phyloP scores from a whole-genome alignment of 2,329 filamentous ascomycete genomes.

The Penicillium hesseltinei region DNA sequence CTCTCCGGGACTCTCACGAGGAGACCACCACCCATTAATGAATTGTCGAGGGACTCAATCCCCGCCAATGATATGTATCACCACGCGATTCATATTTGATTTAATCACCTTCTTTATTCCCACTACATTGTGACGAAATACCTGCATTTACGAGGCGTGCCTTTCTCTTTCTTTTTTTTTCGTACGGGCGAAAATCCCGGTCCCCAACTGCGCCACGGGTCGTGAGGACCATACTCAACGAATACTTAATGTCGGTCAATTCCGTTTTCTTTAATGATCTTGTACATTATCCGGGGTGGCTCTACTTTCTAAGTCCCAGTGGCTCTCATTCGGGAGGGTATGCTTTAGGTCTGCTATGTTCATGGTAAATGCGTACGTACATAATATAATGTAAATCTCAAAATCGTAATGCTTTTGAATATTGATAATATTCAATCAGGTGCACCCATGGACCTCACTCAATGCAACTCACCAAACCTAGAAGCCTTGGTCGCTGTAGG shows the following conservation, averaged over 20 bases:
- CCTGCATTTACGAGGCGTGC: conserved; percentile 19
- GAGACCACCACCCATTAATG: conserved; percentile 11
- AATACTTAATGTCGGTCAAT: conserved; percentile 1
- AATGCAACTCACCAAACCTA: too few species aligned
- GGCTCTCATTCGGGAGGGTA: not conserved
- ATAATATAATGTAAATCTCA: not conserved
- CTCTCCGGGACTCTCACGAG: conserved; percentile 7
- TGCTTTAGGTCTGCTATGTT: not conserved
- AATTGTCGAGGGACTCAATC: not conserved
- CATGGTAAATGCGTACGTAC: not conserved
- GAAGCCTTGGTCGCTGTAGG: conserved; percentile 18
- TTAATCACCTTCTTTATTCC: not conserved
- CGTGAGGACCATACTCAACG: not conserved
- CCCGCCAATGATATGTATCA: conserved; percentile 6
- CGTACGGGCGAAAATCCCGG: too few species aligned
- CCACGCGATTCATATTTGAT: not conserved
- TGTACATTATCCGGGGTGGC: conserved; percentile 4
- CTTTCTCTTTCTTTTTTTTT: not conserved
- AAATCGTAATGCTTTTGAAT: not conserved
- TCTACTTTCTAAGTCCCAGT: not conserved
- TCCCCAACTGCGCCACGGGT: not conserved
- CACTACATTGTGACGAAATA: not conserved
- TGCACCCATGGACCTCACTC: not conserved
- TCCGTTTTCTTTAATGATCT: not conserved
- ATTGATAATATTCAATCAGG: not conserved